Percentiles rank a stretch among this genome's conserved stretches.
phyloP scores from a whole-genome alignment of 1,284 basidiomycete species.

The Puccinia horiana region DNA sequence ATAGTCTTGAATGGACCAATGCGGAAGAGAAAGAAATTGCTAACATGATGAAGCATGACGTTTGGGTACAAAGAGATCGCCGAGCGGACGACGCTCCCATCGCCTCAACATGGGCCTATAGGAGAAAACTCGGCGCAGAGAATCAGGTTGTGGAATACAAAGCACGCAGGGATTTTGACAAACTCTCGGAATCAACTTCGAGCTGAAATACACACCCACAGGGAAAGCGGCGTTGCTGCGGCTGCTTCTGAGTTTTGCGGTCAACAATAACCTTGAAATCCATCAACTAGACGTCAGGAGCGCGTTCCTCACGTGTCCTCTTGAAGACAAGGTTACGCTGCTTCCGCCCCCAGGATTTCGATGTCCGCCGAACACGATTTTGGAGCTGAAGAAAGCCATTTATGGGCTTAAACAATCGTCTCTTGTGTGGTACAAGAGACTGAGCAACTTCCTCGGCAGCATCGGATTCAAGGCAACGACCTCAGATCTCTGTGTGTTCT shows the following conservation, averaged over 20 bases:
- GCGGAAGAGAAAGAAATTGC: neutral
- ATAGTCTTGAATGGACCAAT: neutral
- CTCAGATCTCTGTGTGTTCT: neutral
- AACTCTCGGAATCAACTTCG: neutral
- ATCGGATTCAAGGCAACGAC: neutral
- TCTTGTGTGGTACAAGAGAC: neutral
- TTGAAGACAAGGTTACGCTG: neutral
- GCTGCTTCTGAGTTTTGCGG: neutral
- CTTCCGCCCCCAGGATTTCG: neutral
- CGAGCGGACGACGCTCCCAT: neutral
- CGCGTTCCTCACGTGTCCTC: neutral
- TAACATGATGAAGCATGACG: neutral
- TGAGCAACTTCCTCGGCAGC: neutral
- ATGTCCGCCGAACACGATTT: neutral
- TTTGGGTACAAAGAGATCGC: neutral
- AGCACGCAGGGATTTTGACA: neutral
- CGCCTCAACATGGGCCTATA: neutral
- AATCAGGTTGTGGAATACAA: neutral
- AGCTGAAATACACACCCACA: too few species aligned
- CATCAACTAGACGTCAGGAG: slow-evolving; percentile 24
- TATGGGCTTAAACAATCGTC: neutral
- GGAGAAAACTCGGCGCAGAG: too few species aligned
- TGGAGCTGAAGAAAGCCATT: slow-evolving; percentile 1
- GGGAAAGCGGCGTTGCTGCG: neutral
- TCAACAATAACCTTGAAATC: neutral